Evolutionary conservation across 1,139 yeast species (phyloP).

Genomic region (Protomyces arabidopsidicola): DNA sequence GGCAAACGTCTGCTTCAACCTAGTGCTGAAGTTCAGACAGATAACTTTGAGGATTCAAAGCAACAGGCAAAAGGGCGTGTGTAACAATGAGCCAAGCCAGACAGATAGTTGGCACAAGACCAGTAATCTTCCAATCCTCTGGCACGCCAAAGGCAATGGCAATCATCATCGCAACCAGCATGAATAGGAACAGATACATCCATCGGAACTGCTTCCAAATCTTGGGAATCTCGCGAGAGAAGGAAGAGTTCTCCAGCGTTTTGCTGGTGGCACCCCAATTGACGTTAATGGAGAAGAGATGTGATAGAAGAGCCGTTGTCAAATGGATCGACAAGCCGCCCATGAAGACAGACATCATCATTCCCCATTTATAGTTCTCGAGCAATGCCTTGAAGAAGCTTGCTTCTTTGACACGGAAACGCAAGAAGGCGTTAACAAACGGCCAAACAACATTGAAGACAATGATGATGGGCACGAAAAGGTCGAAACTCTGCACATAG

Average conservation of each 20-base stretch:
- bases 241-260: slow-evolving; percentile 30
- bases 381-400: slow-evolving; percentile 21
- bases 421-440: slow-evolving; percentile 29
- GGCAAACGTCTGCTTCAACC: slow-evolving; percentile 15
- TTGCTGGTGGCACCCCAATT: slow-evolving; percentile 34
- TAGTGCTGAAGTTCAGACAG: slow-evolving; percentile 6
- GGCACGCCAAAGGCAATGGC: slow-evolving; percentile 13
- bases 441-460: slow-evolving; percentile 31
- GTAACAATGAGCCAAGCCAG: slow-evolving; percentile 5
- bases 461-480: slow-evolving; percentile 28
- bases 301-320: slow-evolving; percentile 29
- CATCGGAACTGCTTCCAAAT: slow-evolving; percentile 23
- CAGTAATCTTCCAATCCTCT: slow-evolving; percentile 9
- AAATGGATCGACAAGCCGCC: slow-evolving; percentile 31
- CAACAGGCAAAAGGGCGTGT: slow-evolving; percentile 10
- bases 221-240: slow-evolving; percentile 31
- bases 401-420: slow-evolving; percentile 28
- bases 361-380: slow-evolving; percentile 7
- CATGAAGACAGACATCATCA: slow-evolving; percentile 30
- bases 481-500: slow-evolving; percentile 30
- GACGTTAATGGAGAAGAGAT: slow-evolving; percentile 31
- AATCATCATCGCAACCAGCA: slow-evolving; percentile 7
- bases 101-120: slow-evolving; percentile 5
- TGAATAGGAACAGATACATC: not conserved
- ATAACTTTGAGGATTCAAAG: slow-evolving; percentile 27